Base-by-base conservation (phyloP, 352 stramenopile species). In the Globisporangium cederbergense region DNA sequence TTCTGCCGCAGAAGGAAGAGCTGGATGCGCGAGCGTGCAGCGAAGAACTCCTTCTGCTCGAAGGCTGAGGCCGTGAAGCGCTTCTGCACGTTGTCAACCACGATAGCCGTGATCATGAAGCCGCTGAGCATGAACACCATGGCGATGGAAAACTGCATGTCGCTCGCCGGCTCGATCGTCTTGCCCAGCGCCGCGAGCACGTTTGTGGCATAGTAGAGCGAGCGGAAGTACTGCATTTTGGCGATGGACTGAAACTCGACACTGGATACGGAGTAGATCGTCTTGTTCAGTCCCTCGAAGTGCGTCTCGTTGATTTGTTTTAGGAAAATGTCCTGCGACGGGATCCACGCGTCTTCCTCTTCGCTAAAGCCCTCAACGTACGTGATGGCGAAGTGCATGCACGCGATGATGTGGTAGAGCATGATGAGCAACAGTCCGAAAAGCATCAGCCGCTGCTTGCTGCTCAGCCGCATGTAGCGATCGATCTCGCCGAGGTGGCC, bases 321-420 rank as follows among this genome's bases (percentile, higher is more conserved):
- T 10, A 79, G 60, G 22, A 67, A n/a, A 32, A 80, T 60, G 42
- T 80, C 73, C 9, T 70, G n/a, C 4, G 58, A 66, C 25, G 70
- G 72, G 6, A 76, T 64, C 72, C 72, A 76, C 3, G 61, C 43
- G 36, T 75, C 65, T 28, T 68, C 62, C 4, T 52, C 38, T 3
- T 53, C 2, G 22, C 65, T 70, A 22, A 74, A 78, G 14, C 72
- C 72, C 20, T 78, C 72, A 3, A 64, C 51, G 28, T 82, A 34
- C 6, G 54, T 69, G 32, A 83, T 65, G 6, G 62, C 42, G 30
- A 78, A 78, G 50, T 76, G 58, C n/a, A 78, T 22, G 18, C 79
- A 89, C 1, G 72, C 72, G 8, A 86, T 68, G 4, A 83, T 38
- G 28, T 89, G 79, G 25, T 81, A 78, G 25, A 87, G 63, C 72